Conservation (phyloP, 805 yeast genomes). For the Lipomyces chichibuensis region DNA sequence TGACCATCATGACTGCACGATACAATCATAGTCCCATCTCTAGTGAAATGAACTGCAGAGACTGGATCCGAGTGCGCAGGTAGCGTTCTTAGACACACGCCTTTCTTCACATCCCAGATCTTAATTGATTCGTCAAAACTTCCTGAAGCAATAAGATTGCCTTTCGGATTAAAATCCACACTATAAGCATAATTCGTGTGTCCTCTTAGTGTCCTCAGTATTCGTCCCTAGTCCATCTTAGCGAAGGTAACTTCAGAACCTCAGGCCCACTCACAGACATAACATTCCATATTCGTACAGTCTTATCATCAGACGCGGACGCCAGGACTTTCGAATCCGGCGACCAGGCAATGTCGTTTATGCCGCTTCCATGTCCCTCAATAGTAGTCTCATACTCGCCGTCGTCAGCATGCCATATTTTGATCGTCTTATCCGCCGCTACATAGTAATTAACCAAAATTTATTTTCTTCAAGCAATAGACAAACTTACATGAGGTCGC, state of each 20-base stretch:
- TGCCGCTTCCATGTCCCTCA: conserved; percentile 67
- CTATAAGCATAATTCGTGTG: conserved; percentile 85
- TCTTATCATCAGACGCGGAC: conserved; percentile 83
- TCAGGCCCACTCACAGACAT: conserved; percentile 47
- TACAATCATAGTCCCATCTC: conserved; percentile 78
- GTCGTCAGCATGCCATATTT: conserved; percentile 55
- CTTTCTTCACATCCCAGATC: conserved; percentile 81
- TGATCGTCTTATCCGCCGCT: conserved; percentile 55
- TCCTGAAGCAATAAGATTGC: conserved; percentile 78
- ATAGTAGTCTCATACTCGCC: conserved; percentile 46
- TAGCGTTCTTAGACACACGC: conserved; percentile 71
- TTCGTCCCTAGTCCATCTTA: conserved; percentile 26
- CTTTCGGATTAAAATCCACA: conserved; percentile 69
- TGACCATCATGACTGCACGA: conserved; percentile 92
- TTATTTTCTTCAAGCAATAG: background rate
- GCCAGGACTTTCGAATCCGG: conserved; percentile 75
- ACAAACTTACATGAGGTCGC: conserved; percentile 33
- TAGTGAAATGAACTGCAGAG: conserved; percentile 69
- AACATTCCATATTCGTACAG: conserved; percentile 73
- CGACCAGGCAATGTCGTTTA: conserved; percentile 77
- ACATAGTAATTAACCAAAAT: background rate
- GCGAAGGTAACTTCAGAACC: background rate
- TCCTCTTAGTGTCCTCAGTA: conserved; percentile 56
- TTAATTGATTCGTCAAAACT: conserved; percentile 89
- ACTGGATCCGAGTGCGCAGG: conserved; percentile 95